Conservation (phyloP, 2,329 filamentous ascomycete species). For the Beauveria rudraprayagi region DNA sequence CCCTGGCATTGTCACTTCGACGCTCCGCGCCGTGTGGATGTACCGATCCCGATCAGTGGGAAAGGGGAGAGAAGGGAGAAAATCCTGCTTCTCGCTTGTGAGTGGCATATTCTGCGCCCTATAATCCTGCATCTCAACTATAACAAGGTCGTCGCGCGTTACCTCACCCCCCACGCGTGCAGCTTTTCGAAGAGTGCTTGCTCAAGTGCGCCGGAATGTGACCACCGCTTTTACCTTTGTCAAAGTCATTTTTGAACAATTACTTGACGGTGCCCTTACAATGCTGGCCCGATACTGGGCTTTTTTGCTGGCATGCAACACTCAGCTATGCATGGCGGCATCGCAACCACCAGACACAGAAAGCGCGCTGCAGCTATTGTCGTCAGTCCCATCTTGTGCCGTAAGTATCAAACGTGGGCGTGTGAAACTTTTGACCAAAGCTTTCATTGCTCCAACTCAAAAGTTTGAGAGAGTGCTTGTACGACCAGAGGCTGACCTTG, state of each 20-base stretch:
- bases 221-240: neutral
- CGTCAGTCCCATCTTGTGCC: neutral
- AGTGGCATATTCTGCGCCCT: too few species aligned
- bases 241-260: neutral
- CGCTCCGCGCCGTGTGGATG: neutral
- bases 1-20: neutral
- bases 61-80: neutral
- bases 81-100: too few species aligned
- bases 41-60: neutral
- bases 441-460: too few species aligned
- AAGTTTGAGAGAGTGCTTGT: neutral
- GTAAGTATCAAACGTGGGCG: neutral
- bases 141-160: constrained; percentile 1
- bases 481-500: neutral
- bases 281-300: neutral
- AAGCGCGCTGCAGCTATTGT: neutral
- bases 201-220: neutral
- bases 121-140: neutral
- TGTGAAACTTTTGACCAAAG: too few species aligned
- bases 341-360: neutral
- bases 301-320: neutral
- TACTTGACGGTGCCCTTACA: neutral
- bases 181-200: neutral
- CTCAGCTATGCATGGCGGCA: neutral
- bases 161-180: neutral